phyloP scores from a whole-genome alignment of 2,329 filamentous ascomycete species.

The Elsinoe arachidis region DNA sequence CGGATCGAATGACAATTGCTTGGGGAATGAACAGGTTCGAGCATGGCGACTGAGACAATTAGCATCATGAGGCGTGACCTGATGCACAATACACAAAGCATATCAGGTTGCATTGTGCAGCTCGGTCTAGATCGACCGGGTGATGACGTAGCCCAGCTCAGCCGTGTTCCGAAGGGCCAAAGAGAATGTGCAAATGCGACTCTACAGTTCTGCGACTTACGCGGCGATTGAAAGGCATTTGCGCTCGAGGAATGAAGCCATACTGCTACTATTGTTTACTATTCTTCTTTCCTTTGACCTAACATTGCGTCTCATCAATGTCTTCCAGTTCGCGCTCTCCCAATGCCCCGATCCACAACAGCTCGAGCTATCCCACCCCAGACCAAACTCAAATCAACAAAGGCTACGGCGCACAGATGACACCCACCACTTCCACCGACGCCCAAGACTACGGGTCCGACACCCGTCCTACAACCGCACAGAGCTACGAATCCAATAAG shows the following conservation, averaged over 20 bases:
- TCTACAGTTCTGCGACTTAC: background rate
- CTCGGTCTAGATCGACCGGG: background rate
- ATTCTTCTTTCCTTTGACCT: background rate
- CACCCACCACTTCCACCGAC: slow-evolving; percentile 2
- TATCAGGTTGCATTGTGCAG: background rate
- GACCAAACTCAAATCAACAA: slow-evolving; percentile 8
- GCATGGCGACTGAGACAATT: background rate
- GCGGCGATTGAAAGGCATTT: background rate
- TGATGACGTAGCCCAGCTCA: slow-evolving; percentile 3
- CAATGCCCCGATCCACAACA: background rate
- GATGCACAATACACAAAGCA: slow-evolving; percentile 1
- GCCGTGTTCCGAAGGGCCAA: slow-evolving; percentile 2
- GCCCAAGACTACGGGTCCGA: background rate
- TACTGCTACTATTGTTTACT: background rate
- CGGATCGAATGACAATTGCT: background rate
- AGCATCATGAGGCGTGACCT: slow-evolving; percentile 1
- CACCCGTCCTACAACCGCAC: slow-evolving; percentile 8
- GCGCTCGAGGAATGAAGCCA: no score
- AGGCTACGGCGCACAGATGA: slow-evolving; percentile 11
- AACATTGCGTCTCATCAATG: background rate
- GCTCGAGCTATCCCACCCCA: background rate
- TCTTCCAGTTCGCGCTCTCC: background rate
- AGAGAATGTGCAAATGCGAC: background rate
- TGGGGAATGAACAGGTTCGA: background rate
- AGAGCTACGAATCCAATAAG: slow-evolving; percentile 5